Evolutionary conservation across 345 rosid genomes (phyloP).

Genomic region (Syzygium aromaticum): DNA sequence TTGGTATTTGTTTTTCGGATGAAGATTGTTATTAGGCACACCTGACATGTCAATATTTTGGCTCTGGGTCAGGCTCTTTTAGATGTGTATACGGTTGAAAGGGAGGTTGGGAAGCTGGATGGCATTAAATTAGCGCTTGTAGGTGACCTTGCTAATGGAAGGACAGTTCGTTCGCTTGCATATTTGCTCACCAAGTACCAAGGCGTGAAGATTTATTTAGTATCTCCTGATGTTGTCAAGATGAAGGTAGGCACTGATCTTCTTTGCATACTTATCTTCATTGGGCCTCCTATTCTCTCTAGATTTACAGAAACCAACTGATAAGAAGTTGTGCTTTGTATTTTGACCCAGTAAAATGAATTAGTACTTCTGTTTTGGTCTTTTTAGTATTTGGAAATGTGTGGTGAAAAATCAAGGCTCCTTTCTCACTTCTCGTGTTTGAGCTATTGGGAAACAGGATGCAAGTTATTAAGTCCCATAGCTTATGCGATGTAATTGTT

Average conservation of each 20-base stretch:
- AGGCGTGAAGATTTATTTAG: conserved; percentile 79
- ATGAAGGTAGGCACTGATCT: conserved; percentile 57
- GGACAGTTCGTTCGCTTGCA: conserved; percentile 92
- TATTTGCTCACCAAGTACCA: conserved; percentile 84
- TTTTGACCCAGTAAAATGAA: not conserved
- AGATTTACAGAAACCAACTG: too few species aligned
- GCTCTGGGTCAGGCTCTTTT: conserved; percentile 59
- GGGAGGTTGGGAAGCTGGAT: conserved; percentile 83
- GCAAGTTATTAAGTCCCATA: not conserved
- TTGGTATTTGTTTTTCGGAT: not conserved
- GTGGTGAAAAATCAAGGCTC: not conserved
- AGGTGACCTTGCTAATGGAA: conserved; percentile 96
- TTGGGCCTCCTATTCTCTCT: too few species aligned
- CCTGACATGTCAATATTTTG: not conserved
- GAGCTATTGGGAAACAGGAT: not conserved
- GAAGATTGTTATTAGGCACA: not conserved
- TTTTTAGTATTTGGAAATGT: not conserved
- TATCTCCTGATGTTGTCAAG: conserved; percentile 83
- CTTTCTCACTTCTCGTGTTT: fast-evolving
- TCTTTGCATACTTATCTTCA: not conserved
- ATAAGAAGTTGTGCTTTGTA: not conserved
- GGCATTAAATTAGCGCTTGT: conserved; percentile 86
- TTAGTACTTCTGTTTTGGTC: not conserved
- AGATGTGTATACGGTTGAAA: conserved; percentile 81
- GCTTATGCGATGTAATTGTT: not conserved